These are phyloP conservation scores for Kazachstania psychrophila DNA, from an alignment of 805 yeast genomes.

Conservation along the genomic window DNA sequence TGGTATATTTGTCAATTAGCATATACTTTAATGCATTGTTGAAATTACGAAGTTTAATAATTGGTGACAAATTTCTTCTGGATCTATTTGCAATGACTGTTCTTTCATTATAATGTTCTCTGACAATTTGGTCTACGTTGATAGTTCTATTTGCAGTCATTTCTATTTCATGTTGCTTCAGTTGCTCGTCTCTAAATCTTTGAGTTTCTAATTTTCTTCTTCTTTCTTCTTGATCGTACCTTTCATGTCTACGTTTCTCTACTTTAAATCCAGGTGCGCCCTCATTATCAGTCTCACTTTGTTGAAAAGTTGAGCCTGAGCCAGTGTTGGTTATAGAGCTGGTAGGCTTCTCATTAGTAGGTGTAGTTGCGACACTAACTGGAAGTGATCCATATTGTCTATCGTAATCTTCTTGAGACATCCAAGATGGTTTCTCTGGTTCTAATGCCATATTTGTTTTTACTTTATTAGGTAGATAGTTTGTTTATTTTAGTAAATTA, in stretches of 20 bases:
- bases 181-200: constrained; percentile 27
- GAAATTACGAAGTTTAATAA: constrained; percentile 76
- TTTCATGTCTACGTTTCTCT: constrained; percentile 23
- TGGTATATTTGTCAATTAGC: constrained; percentile 60
- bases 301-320: too few relatives aligned
- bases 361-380: background rate
- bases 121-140: constrained; percentile 56
- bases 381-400: constrained; percentile 18
- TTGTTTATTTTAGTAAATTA: too few relatives aligned
- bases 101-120: constrained; percentile 79
- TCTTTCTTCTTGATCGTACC: constrained; percentile 28
- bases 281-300: background rate
- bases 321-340: background rate
- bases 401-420: constrained; percentile 32
- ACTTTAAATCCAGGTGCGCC: constrained; percentile 11
- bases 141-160: constrained; percentile 32
- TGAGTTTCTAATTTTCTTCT: constrained; percentile 27
- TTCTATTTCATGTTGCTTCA: constrained; percentile 29
- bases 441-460: constrained; percentile 5
- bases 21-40: constrained; percentile 88
- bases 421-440: constrained; percentile 32
- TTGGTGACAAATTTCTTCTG: constrained; percentile 67
- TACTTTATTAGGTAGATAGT: too few relatives aligned
- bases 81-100: constrained; percentile 56
- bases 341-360: background rate